A percentile compares a stretch with the other conserved stretches of the same genome.
These are phyloP conservation scores for Patellaria atrata DNA, from an alignment of 495 filamentous ascomycete species.

Conservation along the genomic window DNA sequence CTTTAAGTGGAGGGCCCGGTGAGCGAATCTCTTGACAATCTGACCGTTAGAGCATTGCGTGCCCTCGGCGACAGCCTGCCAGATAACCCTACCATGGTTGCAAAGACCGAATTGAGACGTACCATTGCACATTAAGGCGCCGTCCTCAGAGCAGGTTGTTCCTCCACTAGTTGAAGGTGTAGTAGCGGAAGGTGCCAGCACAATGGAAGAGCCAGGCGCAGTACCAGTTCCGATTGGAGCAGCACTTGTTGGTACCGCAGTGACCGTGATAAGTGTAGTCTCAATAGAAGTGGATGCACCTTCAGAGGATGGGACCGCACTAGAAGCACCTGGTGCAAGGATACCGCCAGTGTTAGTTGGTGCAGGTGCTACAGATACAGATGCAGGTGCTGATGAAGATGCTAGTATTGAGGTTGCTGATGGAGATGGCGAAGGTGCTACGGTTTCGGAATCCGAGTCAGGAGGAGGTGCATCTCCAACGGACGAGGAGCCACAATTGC, in stretches of 20 bases:
- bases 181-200: slow-evolving; percentile 11
- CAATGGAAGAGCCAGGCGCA: slow-evolving; percentile 6
- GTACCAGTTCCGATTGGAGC: slow-evolving; percentile 5
- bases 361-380: background rate
- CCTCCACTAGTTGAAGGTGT: slow-evolving; percentile 7
- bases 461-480: slow-evolving; percentile 3
- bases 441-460: too few species aligned
- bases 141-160: slow-evolving; percentile 15
- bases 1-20: too few species aligned
- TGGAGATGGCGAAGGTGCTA: slow-evolving; percentile 1
- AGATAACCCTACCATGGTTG: slow-evolving; percentile 20
- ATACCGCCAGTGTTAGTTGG: slow-evolving; percentile 14
- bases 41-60: slow-evolving; percentile 19
- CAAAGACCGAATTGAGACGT: slow-evolving; percentile 21
- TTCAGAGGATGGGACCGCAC: slow-evolving; percentile 1
- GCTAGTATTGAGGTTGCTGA: background rate
- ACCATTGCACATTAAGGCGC: slow-evolving; percentile 20
- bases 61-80: slow-evolving; percentile 21
- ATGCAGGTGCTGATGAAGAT: background rate
- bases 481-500: slow-evolving; percentile 9
- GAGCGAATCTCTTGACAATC: slow-evolving; percentile 20
- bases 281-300: slow-evolving; percentile 1
- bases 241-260: background rate
- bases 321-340: slow-evolving; percentile 14
- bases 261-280: slow-evolving; percentile 10